Conservation (phyloP, 139 green algal species). For the Coelastrella sp. region DNA sequence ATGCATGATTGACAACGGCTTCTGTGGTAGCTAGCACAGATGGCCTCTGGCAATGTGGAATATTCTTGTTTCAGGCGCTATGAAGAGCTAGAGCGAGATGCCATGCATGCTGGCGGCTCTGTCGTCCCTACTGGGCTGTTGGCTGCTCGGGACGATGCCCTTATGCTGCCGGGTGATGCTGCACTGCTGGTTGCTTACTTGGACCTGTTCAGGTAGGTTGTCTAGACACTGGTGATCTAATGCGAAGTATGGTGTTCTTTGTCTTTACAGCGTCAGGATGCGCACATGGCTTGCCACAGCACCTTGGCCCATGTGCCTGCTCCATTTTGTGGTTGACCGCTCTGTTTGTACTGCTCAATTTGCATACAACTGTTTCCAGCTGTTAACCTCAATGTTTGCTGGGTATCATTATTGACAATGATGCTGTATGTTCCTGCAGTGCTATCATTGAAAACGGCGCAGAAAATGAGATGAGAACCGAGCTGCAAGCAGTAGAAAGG, state of each 20-base stretch:
- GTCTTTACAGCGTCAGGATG: neutral
- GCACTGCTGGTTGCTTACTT: conserved; percentile 66
- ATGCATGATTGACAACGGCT: too few relatives aligned
- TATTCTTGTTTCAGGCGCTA: conserved; percentile 44
- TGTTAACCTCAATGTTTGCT: neutral
- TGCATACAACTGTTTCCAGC: neutral
- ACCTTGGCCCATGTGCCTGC: too few relatives aligned
- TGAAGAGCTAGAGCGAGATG: conserved; percentile 35
- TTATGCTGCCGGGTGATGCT: conserved; percentile 63
- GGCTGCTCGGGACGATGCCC: conserved; percentile 44
- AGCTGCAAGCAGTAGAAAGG: conserved; percentile 27
- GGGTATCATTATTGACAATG: neutral
- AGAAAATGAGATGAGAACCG: conserved; percentile 45
- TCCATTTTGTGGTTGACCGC: too few relatives aligned
- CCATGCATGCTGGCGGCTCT: neutral
- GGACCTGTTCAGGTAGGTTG: conserved; percentile 51
- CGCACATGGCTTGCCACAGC: too few relatives aligned
- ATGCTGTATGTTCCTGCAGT: neutral
- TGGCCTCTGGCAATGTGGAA: too few relatives aligned
- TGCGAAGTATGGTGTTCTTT: neutral
- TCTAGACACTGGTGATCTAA: neutral
- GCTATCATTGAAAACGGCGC: neutral
- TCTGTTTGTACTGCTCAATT: too few relatives aligned
- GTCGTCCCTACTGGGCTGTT: conserved; percentile 23
- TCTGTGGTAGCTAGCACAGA: too few relatives aligned